phyloP scores from a whole-genome alignment of 2,329 filamentous ascomycete species.

The Phoma sp. region DNA sequence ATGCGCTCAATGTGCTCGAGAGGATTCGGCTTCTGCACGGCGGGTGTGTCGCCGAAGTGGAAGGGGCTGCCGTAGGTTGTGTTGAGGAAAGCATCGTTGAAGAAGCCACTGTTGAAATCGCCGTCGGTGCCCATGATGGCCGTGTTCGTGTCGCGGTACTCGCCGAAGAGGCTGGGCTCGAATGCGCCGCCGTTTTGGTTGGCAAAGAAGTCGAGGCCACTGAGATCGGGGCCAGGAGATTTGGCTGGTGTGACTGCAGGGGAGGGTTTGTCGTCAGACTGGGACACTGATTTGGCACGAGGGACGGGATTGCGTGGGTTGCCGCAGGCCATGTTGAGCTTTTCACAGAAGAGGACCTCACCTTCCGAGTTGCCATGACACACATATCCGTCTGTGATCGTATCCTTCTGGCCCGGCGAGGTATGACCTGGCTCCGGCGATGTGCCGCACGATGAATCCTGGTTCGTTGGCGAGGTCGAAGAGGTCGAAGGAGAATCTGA shows the following conservation, averaged over 20 bases:
- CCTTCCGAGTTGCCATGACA: constrained; percentile 58
- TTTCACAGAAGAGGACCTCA: constrained; percentile 62
- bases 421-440: constrained; percentile 78
- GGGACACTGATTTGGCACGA: constrained; percentile 51
- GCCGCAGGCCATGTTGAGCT: constrained; percentile 63
- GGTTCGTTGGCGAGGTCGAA: constrained; percentile 57
- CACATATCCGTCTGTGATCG: constrained; percentile 49
- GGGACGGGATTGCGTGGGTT: constrained; percentile 60
- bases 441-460: constrained; percentile 70
- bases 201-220: constrained; percentile 75
- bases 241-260: constrained; percentile 46
- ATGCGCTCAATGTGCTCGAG: constrained; percentile 79
- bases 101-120: constrained; percentile 72
- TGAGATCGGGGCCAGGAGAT: constrained; percentile 41
- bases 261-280: constrained; percentile 50
- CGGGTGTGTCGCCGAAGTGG: constrained; percentile 64
- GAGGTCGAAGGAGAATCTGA: constrained; percentile 60
- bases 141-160: constrained; percentile 89
- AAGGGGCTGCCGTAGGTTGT: constrained; percentile 81
- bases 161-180: constrained; percentile 88
- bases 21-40: constrained; percentile 64
- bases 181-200: constrained; percentile 86
- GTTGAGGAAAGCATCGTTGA: constrained; percentile 78
- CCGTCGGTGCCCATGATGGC: constrained; percentile 70
- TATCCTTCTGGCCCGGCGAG: constrained; percentile 74